These are phyloP conservation scores for Epichloe sp. DNA, from an alignment of 2,329 filamentous ascomycete species.

Conservation along the genomic window DNA sequence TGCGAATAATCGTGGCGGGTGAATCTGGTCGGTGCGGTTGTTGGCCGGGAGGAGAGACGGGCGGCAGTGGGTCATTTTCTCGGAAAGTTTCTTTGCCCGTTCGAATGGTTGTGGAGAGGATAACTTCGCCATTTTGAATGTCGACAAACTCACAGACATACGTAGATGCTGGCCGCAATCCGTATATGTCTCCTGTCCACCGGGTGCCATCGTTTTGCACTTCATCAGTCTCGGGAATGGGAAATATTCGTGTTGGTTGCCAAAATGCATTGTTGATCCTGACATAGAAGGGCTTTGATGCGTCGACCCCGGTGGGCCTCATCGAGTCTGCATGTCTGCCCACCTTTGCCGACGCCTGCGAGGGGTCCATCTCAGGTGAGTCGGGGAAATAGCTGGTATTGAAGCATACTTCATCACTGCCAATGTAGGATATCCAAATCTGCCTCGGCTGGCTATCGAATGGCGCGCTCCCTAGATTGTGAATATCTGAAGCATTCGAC, in stretches of 20 bases:
- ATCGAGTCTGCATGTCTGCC: constrained; percentile 17
- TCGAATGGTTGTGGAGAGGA: constrained; percentile 61
- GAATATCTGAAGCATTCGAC: constrained; percentile 62
- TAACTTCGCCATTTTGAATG: constrained; percentile 47
- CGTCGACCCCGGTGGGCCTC: constrained; percentile 42
- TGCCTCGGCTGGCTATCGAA: constrained; percentile 58
- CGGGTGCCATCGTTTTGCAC: constrained; percentile 27
- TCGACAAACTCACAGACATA: constrained; percentile 70
- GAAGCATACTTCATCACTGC: constrained; percentile 66
- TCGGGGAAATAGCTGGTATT: constrained; percentile 53
- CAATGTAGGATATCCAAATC: constrained; percentile 72
- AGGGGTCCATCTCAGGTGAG: constrained; percentile 17
- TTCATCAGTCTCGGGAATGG: constrained; percentile 20
- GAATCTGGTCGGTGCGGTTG: constrained; percentile 60
- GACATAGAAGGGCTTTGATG: constrained; percentile 64
- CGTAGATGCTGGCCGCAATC: constrained; percentile 56
- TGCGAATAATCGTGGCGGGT: constrained; percentile 62
- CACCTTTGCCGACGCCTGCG: constrained; percentile 11
- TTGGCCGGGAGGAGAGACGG: constrained; percentile 30
- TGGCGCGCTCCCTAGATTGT: constrained; percentile 60
- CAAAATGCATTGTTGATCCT: constrained; percentile 67
- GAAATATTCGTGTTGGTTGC: constrained; percentile 62
- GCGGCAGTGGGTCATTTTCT: constrained; percentile 17
- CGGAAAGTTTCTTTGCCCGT: constrained; percentile 38
- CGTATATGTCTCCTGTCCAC: constrained; percentile 62